Conservation (phyloP, 306 rosid species). For the Inga laurina region DNA sequence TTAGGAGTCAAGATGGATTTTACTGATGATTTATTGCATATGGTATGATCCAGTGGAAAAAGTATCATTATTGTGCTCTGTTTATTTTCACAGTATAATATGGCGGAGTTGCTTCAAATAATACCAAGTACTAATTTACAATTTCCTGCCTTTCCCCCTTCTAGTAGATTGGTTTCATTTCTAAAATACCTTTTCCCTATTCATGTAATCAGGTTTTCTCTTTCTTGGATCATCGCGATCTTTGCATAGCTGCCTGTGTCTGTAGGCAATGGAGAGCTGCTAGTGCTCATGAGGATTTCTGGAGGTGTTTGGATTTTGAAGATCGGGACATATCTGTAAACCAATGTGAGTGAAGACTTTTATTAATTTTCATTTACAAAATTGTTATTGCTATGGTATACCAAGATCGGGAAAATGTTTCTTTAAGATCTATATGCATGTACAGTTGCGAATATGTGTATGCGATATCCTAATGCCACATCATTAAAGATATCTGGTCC, state of each 20-base stretch:
- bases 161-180: neutral
- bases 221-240: slow-evolving; percentile 78
- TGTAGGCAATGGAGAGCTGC: slow-evolving; percentile 87
- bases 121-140: neutral
- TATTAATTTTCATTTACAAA: neutral
- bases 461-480: slow-evolving; percentile 81
- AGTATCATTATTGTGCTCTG: neutral
- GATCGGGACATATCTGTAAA: slow-evolving; percentile 67
- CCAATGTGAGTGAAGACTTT: slow-evolving; percentile 64
- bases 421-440: slow-evolving; percentile 26
- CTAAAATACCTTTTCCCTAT: neutral
- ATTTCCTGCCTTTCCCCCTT: neutral
- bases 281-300: slow-evolving; percentile 89
- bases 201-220: slow-evolving; percentile 71
- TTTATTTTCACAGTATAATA: slow-evolving; percentile 4
- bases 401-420: neutral
- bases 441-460: slow-evolving; percentile 77
- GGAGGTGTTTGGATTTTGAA: slow-evolving; percentile 82
- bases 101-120: neutral
- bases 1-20: slow-evolving; percentile 74
- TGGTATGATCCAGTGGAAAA: slow-evolving; percentile 50
- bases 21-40: slow-evolving; percentile 78
- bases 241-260: slow-evolving; percentile 83
- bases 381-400: neutral
- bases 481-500: slow-evolving; percentile 65